Percentiles rank a stretch among this genome's conserved stretches.
These are phyloP conservation scores for Pharnaceum exiguum DNA, from an alignment of 148 eudicot genomes.

Conservation along the genomic window DNA sequence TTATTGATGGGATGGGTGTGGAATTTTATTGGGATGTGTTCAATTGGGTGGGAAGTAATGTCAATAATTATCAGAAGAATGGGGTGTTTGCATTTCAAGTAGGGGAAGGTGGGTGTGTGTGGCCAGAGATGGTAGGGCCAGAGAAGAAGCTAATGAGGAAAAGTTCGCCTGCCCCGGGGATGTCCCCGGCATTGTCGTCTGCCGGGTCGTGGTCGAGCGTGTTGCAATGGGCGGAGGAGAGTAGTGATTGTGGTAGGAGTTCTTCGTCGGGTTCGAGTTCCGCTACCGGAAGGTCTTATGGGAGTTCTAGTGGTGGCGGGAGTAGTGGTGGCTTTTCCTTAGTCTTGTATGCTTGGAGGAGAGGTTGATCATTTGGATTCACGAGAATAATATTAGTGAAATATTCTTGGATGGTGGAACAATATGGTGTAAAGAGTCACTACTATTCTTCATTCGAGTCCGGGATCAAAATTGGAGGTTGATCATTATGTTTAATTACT, in stretches of 20 bases:
- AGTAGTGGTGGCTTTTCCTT: slow-evolving; percentile 43
- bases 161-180: slow-evolving; percentile 26
- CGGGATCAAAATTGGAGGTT: too few relatives aligned
- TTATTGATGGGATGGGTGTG: slow-evolving; percentile 35
- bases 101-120: slow-evolving; percentile 51
- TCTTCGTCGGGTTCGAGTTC: slow-evolving; percentile 45
- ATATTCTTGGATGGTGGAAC: not conserved
- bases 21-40: slow-evolving; percentile 66
- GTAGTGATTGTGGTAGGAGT: slow-evolving; percentile 57
- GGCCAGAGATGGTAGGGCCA: slow-evolving; percentile 62
- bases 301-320: slow-evolving; percentile 31
- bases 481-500: too few relatives aligned
- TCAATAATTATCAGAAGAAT: slow-evolving; percentile 1
- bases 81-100: slow-evolving; percentile 60
- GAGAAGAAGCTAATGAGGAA: slow-evolving; percentile 57
- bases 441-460: too few relatives aligned
- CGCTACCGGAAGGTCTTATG: slow-evolving; percentile 35
- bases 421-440: not conserved
- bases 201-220: slow-evolving; percentile 55
- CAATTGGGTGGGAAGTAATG: slow-evolving; percentile 38
- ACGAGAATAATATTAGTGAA: not conserved
- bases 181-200: slow-evolving; percentile 24
- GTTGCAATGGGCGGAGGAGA: slow-evolving; percentile 71
- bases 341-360: slow-evolving; percentile 70
- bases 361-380: slow-evolving; percentile 5